phyloP scores from a whole-genome alignment of 148 eudicot species.

The Vaccinium darrowii region DNA sequence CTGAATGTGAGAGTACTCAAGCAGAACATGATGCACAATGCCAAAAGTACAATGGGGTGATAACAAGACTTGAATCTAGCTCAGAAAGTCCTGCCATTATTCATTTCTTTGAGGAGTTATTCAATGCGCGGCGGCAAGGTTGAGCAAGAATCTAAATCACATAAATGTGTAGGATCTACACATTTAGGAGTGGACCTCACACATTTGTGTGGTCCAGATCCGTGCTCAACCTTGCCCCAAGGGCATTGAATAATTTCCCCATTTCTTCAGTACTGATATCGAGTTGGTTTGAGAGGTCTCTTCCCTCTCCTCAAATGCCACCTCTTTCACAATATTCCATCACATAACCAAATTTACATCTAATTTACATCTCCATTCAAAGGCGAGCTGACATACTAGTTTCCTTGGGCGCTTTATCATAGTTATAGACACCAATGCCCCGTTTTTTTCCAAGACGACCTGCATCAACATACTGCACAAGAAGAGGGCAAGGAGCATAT shows the following conservation, averaged over 20 bases:
- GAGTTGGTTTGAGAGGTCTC: neutral
- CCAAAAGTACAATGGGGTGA: neutral
- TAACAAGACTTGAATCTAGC: neutral
- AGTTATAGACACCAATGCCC: slow-evolving; percentile 76
- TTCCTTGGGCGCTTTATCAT: slow-evolving; percentile 35
- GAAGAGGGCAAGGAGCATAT: slow-evolving; percentile 88
- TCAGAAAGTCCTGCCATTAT: neutral
- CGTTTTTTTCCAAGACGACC: slow-evolving; percentile 80
- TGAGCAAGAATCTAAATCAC: too few relatives aligned
- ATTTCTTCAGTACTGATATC: neutral
- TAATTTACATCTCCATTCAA: slow-evolving; percentile 15
- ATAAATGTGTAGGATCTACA: too few relatives aligned
- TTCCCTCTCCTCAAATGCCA: neutral
- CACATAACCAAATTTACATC: neutral
- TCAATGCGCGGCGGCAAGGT: too few relatives aligned
- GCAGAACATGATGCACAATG: neutral
- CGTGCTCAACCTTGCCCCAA: too few relatives aligned
- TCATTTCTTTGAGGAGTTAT: too few relatives aligned
- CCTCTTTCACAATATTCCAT: neutral
- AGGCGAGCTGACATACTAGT: slow-evolving; percentile 40
- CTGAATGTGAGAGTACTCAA: neutral
- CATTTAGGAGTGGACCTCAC: too few relatives aligned
- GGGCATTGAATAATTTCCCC: too few relatives aligned
- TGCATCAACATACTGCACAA: slow-evolving; percentile 87
- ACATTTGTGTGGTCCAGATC: too few relatives aligned